These are phyloP conservation scores for Cordyceps fumosorosea DNA, from an alignment of 2,329 filamentous ascomycete genomes.

Conservation along the genomic window DNA sequence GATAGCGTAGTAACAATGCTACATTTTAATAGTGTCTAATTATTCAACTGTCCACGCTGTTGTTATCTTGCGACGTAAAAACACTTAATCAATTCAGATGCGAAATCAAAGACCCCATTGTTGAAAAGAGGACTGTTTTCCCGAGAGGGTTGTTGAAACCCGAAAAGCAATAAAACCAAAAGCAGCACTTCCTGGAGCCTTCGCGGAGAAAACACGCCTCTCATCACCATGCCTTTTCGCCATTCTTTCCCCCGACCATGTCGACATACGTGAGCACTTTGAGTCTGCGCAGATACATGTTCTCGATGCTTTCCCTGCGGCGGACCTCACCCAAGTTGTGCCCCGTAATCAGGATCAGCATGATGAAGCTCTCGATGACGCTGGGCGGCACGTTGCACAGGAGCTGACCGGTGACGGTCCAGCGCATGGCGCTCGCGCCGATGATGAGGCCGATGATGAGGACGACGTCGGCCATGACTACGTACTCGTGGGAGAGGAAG, in stretches of 20 bases:
- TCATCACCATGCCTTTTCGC: neutral
- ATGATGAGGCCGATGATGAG: slow-evolving; percentile 17
- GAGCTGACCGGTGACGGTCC: slow-evolving; percentile 19
- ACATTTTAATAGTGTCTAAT: too few species aligned
- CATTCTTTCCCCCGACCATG: slow-evolving; percentile 17
- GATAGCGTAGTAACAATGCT: too few species aligned
- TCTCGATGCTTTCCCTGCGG: slow-evolving; percentile 23
- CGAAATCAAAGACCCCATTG: too few species aligned
- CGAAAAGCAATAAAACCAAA: neutral
- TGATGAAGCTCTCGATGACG: slow-evolving; percentile 21
- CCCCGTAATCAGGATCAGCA: slow-evolving; percentile 22
- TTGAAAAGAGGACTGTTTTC: too few species aligned
- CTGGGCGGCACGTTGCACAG: slow-evolving; percentile 21
- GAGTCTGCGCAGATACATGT: slow-evolving; percentile 32
- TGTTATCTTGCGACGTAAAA: too few species aligned
- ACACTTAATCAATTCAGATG: too few species aligned
- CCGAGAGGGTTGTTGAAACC: neutral
- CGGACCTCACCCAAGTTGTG: slow-evolving; percentile 18
- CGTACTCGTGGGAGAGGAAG: slow-evolving; percentile 18
- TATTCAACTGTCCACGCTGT: too few species aligned
- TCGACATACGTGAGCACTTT: slow-evolving; percentile 34
- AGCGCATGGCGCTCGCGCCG: slow-evolving; percentile 20
- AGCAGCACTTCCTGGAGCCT: neutral
- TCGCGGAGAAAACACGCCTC: neutral
- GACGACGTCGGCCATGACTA: slow-evolving; percentile 17